Percentiles rank a stretch among this genome's conserved stretches.
These are phyloP conservation scores for Vitis amurensis DNA, from an alignment of 164 flowering plant species.

Conservation along the genomic window DNA sequence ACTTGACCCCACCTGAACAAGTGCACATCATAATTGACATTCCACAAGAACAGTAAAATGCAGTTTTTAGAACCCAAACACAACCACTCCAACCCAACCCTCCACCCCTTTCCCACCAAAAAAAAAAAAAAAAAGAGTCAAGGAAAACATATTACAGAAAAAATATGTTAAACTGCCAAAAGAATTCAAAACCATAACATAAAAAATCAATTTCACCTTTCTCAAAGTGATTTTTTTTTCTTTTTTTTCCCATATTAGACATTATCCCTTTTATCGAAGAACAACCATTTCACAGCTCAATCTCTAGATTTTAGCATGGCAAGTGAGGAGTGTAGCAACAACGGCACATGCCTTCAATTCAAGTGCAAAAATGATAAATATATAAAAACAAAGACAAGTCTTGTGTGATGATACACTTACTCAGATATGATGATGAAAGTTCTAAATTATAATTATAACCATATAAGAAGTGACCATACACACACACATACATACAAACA, in stretches of 20 bases:
- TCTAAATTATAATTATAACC: neutral
- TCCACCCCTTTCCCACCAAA: no score
- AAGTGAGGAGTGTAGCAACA: no score
- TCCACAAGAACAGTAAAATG: neutral
- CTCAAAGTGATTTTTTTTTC: no score
- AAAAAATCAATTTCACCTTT: no score
- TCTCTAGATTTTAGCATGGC: neutral
- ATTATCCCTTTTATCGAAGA: neutral
- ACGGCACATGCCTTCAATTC: no score
- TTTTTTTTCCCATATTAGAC: neutral
- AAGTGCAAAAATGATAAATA: neutral
- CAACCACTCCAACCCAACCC: no score
- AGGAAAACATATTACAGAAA: no score
- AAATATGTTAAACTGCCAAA: no score
- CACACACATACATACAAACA: neutral
- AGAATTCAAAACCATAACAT: no score
- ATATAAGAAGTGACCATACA: neutral
- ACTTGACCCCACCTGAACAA: conserved; percentile 98
- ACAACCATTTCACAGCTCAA: neutral
- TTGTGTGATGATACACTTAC: neutral
- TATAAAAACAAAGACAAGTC: neutral
- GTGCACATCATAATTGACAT: neutral
- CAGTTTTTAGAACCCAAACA: no score
- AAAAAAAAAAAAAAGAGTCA: no score
- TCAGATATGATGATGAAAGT: no score